Conservation (phyloP, 2,329 filamentous ascomycete species). For the Fusarium stilboides region DNA sequence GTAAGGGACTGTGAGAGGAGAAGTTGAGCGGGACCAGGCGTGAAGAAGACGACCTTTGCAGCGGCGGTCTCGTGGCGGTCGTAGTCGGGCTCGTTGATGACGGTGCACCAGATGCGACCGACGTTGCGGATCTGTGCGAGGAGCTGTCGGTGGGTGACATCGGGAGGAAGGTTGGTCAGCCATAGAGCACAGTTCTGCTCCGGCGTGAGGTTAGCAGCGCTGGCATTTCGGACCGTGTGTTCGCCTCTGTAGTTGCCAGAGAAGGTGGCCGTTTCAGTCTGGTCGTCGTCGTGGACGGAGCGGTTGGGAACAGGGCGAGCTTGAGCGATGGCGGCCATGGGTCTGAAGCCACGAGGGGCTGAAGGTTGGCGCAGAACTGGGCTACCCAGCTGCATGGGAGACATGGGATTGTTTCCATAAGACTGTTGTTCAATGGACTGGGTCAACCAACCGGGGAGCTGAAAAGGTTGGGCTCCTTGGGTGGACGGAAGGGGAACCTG, state of each 20-base stretch:
- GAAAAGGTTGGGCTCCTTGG: conserved; percentile 4
- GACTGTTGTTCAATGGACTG: neutral
- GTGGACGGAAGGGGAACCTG: neutral
- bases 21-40: conserved; percentile 55
- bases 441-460: conserved; percentile 13
- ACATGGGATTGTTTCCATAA: neutral
- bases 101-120: conserved; percentile 67
- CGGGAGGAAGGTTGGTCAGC: conserved; percentile 65
- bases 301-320: neutral
- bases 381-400: neutral
- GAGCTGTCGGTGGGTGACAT: conserved; percentile 60
- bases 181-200: conserved; percentile 67
- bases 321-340: conserved; percentile 43
- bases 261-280: conserved; percentile 37
- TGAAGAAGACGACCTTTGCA: conserved; percentile 67
- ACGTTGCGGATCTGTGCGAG: conserved; percentile 60
- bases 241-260: conserved; percentile 57
- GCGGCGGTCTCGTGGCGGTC: conserved; percentile 57
- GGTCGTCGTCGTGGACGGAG: neutral
- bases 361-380: neutral
- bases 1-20: conserved; percentile 47
- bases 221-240: conserved; percentile 56
- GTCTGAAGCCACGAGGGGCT: conserved; percentile 39
- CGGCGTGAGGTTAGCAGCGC: conserved; percentile 50
- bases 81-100: conserved; percentile 65